Percentiles rank a stretch among this genome's conserved stretches.
Conservation (phyloP, 176 grass and related monocot genomes). For the Avena atlantica region DNA sequence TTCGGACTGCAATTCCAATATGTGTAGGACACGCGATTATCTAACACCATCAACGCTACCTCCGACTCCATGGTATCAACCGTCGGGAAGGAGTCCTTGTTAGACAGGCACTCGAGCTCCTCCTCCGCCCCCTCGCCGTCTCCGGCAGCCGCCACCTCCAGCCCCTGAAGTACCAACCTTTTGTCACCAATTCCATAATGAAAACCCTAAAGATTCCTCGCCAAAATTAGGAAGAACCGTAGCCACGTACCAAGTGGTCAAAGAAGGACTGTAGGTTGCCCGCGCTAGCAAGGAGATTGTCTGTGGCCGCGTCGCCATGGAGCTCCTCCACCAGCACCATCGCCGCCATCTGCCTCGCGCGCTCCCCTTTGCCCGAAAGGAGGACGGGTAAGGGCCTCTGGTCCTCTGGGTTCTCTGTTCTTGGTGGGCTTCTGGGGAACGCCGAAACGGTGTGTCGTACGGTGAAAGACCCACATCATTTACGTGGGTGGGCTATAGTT, state of each 20-base stretch:
- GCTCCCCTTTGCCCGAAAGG: neutral
- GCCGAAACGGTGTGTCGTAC: neutral
- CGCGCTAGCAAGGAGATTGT: slow-evolving; percentile 37
- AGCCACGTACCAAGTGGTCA: slow-evolving; percentile 24
- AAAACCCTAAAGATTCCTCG: neutral
- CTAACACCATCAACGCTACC: neutral
- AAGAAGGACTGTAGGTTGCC: slow-evolving; percentile 38
- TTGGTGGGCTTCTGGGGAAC: neutral
- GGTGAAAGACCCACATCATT: neutral
- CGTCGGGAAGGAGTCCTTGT: neutral
- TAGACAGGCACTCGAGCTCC: slow-evolving; percentile 9
- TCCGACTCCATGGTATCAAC: neutral
- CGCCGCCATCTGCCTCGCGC: neutral
- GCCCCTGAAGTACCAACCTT: slow-evolving; percentile 37
- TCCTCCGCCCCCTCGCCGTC: slow-evolving; percentile 31
- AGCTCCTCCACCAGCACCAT: slow-evolving; percentile 37
- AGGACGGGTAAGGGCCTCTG: neutral
- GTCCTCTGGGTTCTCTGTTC: neutral
- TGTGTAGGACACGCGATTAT: too few species aligned
- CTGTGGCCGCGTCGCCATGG: slow-evolving; percentile 8
- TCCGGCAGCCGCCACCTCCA: slow-evolving; percentile 30
- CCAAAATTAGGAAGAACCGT: neutral
- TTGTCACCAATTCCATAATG: neutral
- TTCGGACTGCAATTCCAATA: too few species aligned
- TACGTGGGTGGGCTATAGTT: neutral